phyloP scores from a whole-genome alignment of 352 stramenopile genomes.

The Aphanomyces astaci region DNA sequence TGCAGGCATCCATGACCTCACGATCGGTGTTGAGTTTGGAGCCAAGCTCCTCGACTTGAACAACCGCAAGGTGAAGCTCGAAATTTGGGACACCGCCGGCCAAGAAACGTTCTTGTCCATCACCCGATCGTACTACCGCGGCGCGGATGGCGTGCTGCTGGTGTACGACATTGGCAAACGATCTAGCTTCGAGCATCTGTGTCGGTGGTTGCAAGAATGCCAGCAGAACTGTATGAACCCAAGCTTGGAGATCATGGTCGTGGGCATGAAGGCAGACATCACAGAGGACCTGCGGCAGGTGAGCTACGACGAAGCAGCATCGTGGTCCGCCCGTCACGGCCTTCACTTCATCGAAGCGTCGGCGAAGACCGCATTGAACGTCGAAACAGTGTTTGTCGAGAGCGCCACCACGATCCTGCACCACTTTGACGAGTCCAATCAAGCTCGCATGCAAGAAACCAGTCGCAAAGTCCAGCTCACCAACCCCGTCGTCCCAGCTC shows the following conservation, averaged over 20 bases:
- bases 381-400: constrained; percentile 71
- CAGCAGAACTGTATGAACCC: constrained; percentile 81
- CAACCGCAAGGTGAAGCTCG: constrained; percentile 79
- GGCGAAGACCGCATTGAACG: constrained; percentile 71
- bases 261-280: constrained; percentile 81
- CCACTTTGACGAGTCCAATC: constrained; percentile 65
- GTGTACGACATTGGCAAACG: constrained; percentile 81
- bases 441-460: constrained; percentile 14
- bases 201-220: constrained; percentile 73
- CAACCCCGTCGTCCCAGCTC: neutral
- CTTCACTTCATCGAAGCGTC: constrained; percentile 82
- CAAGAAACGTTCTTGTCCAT: constrained; percentile 87
- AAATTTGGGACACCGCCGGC: constrained; percentile 89
- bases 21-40: constrained; percentile 88
- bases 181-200: constrained; percentile 72
- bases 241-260: constrained; percentile 76
- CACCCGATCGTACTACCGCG: constrained; percentile 84
- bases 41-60: constrained; percentile 81
- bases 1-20: constrained; percentile 84
- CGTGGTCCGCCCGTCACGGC: constrained; percentile 48
- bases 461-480: constrained; percentile 1
- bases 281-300: constrained; percentile 46
- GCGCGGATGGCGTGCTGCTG: constrained; percentile 76
- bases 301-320: constrained; percentile 52
- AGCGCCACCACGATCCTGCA: constrained; percentile 64